These are phyloP conservation scores for Mollisiaceae sp. DNA, from an alignment of 2,329 filamentous ascomycete species.

Conservation along the genomic window DNA sequence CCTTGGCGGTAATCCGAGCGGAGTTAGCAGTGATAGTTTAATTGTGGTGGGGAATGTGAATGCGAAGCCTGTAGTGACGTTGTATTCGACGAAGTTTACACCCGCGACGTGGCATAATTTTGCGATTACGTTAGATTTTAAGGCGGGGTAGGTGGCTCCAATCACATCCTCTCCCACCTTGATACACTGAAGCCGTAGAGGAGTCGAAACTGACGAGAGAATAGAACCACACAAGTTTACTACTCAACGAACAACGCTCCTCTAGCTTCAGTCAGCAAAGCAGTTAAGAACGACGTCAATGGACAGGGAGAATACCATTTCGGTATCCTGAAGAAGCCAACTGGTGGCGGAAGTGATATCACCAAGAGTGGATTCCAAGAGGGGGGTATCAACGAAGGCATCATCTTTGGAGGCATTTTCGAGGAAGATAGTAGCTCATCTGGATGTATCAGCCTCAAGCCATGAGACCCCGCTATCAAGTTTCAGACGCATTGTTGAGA, in stretches of 20 bases:
- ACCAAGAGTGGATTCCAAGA: slow-evolving; percentile 55
- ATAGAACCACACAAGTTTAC: slow-evolving; percentile 60
- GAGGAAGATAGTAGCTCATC: slow-evolving; percentile 52
- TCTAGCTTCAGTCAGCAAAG: slow-evolving; percentile 53
- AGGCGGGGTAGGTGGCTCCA: slow-evolving; percentile 52
- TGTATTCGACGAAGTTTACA: slow-evolving; percentile 59
- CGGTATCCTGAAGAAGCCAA: slow-evolving; percentile 65
- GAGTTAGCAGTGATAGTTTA: slow-evolving; percentile 47
- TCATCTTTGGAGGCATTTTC: slow-evolving; percentile 59
- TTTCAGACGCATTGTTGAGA: background rate
- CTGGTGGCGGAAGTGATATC: slow-evolving; percentile 50
- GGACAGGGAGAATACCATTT: slow-evolving; percentile 67
- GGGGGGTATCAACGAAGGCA: slow-evolving; percentile 55
- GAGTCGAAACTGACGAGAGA: background rate
- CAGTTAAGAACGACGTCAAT: slow-evolving; percentile 55
- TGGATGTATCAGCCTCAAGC: slow-evolving; percentile 43
- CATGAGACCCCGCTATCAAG: background rate
- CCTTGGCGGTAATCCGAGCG: slow-evolving; percentile 48
- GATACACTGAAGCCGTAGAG: background rate
- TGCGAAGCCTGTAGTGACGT: slow-evolving; percentile 51
- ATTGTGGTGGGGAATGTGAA: slow-evolving; percentile 51
- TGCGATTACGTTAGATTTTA: slow-evolving; percentile 62
- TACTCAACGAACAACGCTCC: slow-evolving; percentile 56
- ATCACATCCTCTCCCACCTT: background rate
- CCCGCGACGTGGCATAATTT: slow-evolving; percentile 64